phyloP scores from a whole-genome alignment of 441 rosid species.

The Gossypium gossypioides region DNA sequence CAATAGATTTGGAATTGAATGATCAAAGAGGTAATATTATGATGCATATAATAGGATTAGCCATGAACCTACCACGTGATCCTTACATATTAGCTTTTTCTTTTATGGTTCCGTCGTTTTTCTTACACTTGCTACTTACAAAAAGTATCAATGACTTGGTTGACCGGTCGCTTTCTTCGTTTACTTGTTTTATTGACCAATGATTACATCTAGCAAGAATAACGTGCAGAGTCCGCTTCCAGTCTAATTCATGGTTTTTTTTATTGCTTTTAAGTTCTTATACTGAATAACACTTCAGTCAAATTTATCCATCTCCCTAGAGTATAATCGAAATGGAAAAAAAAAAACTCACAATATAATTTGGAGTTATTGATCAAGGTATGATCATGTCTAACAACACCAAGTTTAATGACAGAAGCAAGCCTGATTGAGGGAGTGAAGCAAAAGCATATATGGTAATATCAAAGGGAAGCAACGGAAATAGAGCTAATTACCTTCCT shows the following conservation, averaged over 20 bases:
- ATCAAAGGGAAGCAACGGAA: background rate
- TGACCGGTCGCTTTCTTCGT: constrained; percentile 28
- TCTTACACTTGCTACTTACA: background rate
- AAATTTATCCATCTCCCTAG: background rate
- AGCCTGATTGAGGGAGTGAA: background rate
- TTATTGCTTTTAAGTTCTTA: background rate
- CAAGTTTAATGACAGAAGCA: background rate
- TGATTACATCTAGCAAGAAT: background rate
- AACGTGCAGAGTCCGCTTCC: background rate
- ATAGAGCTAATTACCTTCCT: constrained; percentile 33
- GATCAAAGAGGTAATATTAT: background rate
- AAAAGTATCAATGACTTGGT: constrained; percentile 21
- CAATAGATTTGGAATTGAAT: background rate
- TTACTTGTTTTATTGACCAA: constrained; percentile 29
- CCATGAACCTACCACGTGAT: constrained; percentile 1
- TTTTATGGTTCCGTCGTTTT: background rate
- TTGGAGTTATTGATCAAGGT: background rate
- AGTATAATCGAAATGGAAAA: background rate
- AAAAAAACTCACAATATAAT: background rate
- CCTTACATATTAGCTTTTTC: background rate
- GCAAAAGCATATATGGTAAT: background rate
- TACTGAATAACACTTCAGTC: background rate
- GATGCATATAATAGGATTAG: background rate
- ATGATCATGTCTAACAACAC: background rate
- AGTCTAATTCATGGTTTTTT: background rate